Evolutionary conservation across 1,284 basidiomycete genomes (phyloP).

Genomic region (Hortiboletus rubellus): DNA sequence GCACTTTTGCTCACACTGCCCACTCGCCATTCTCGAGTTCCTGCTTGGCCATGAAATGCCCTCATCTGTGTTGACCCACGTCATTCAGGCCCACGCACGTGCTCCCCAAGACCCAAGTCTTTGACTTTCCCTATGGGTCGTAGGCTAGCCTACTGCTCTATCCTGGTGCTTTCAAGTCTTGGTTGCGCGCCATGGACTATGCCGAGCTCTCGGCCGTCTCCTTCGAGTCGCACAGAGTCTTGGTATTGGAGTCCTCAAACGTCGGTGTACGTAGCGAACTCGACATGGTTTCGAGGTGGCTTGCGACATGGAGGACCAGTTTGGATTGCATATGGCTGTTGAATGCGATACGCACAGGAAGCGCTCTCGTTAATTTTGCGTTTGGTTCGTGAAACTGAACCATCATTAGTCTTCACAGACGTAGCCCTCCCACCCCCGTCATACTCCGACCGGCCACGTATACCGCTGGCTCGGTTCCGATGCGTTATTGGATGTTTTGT

Average conservation of each 20-base stretch:
- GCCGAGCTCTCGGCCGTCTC: constrained; percentile 11
- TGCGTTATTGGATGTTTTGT: constrained; percentile 9
- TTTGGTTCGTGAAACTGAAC: constrained; percentile 16
- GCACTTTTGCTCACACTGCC: constrained; percentile 19
- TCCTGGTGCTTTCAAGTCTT: constrained; percentile 33
- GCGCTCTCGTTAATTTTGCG: constrained; percentile 11
- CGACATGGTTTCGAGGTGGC: constrained; percentile 38
- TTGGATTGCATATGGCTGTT: constrained; percentile 21
- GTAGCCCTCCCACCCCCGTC: constrained; percentile 25
- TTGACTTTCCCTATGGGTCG: constrained; percentile 21
- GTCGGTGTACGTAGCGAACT: constrained; percentile 28
- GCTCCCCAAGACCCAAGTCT: constrained; percentile 23
- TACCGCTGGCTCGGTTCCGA: constrained; percentile 21
- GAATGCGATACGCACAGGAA: constrained; percentile 37
- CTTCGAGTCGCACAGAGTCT: constrained; percentile 6
- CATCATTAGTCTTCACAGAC: constrained; percentile 21
- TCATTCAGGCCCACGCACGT: constrained; percentile 29
- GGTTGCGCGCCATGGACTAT: constrained; percentile 35
- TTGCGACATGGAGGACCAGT: constrained; percentile 25
- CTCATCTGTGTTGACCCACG: constrained; percentile 13
- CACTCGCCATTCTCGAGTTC: constrained; percentile 20
- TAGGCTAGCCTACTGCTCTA: constrained; percentile 12
- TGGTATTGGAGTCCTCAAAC: constrained; percentile 26
- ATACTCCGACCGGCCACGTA: constrained; percentile 23
- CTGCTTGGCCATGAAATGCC: constrained; percentile 2